Conservation (phyloP, 2,329 filamentous ascomycete genomes). For the Paecilomyces sp. region DNA sequence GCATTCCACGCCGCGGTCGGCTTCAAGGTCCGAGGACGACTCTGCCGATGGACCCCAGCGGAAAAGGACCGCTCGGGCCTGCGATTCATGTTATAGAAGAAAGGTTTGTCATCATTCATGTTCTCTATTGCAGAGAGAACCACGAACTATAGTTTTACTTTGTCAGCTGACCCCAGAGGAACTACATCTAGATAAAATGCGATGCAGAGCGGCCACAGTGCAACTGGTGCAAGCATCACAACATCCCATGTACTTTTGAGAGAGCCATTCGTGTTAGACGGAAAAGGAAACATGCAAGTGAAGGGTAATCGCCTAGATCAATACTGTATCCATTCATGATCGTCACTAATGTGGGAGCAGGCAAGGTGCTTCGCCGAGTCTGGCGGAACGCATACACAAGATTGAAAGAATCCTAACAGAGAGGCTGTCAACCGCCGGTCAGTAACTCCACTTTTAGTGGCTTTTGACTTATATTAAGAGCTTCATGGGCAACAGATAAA, state of each 20-base stretch:
- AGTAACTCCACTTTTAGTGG: neutral
- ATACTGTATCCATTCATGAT: slow-evolving; percentile 1
- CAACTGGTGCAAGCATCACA: slow-evolving; percentile 46
- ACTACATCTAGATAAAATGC: slow-evolving; percentile 41
- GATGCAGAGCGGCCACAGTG: slow-evolving; percentile 38
- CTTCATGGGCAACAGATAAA: neutral
- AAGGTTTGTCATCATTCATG: neutral
- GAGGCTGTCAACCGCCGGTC: slow-evolving; percentile 17
- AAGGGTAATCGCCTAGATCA: slow-evolving; percentile 11
- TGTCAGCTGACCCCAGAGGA: neutral
- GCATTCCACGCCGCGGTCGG: neutral
- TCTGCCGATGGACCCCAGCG: neutral
- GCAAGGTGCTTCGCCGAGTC: slow-evolving; percentile 16
- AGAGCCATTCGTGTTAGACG: slow-evolving; percentile 20
- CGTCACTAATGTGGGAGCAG: slow-evolving; percentile 6
- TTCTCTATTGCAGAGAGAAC: neutral
- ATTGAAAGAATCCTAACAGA: slow-evolving; percentile 33
- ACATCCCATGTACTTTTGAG: slow-evolving; percentile 41
- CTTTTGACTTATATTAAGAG: neutral
- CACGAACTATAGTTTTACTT: neutral
- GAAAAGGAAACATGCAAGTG: slow-evolving; percentile 16
- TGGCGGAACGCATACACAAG: slow-evolving; percentile 34
- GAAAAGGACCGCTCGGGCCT: neutral
- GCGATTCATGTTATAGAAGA: neutral
- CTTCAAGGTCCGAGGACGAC: neutral